These are phyloP conservation scores for Aspergillus alliaceus DNA, from an alignment of 2,329 filamentous ascomycete genomes.

Conservation along the genomic window DNA sequence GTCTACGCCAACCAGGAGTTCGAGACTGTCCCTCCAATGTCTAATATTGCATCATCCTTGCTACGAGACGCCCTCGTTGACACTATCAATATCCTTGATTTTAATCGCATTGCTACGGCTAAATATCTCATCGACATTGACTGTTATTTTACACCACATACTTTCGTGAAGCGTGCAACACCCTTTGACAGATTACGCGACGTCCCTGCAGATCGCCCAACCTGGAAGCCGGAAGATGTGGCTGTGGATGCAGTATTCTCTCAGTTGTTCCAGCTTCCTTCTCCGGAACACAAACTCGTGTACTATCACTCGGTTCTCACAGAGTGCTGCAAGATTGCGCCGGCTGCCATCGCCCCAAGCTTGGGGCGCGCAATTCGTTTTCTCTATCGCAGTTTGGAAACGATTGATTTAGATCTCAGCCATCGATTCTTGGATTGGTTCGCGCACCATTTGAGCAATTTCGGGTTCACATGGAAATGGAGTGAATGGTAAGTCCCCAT, in stretches of 20 bases:
- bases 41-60: conserved; percentile 75
- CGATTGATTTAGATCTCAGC: conserved; percentile 81
- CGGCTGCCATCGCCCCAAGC: conserved; percentile 92
- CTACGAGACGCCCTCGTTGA: conserved; percentile 84
- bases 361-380: conserved; percentile 90
- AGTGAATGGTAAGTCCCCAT: conserved; percentile 73
- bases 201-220: conserved; percentile 62
- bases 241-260: conserved; percentile 97
- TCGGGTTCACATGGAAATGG: conserved; percentile 99
- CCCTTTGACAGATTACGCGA: conserved; percentile 84
- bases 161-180: conserved; percentile 90
- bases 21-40: conserved; percentile 78
- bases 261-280: conserved; percentile 84
- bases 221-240: conserved; percentile 97
- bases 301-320: conserved; percentile 96
- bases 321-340: conserved; percentile 92
- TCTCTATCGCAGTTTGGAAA: conserved; percentile 78
- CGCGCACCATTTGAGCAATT: conserved; percentile 95
- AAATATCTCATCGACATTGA: conserved; percentile 92
- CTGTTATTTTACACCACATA: conserved; percentile 86
- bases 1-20: conserved; percentile 86
- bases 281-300: conserved; percentile 86
- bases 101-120: conserved; percentile 83
- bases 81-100: conserved; percentile 91
- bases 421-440: conserved; percentile 97